A percentile compares a stretch with the other conserved stretches of the same genome.
Evolutionary conservation across 768 basidiomycete genomes (phyloP).

Genomic region (Lentinula sp.): DNA sequence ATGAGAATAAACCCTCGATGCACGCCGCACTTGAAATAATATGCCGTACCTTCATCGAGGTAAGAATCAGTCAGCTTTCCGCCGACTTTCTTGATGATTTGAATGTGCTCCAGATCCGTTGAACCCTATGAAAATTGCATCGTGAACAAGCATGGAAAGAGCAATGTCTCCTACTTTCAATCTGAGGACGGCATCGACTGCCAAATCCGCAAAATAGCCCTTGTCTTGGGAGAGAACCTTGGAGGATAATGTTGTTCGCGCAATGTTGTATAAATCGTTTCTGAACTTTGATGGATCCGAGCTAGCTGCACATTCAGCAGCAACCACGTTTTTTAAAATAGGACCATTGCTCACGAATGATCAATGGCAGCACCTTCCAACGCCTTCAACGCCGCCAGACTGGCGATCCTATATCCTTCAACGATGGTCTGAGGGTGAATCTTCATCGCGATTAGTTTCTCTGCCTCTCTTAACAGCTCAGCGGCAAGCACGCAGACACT

Average conservation of each 20-base stretch:
- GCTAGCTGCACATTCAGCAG: slow-evolving; percentile 27
- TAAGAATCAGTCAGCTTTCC: slow-evolving; percentile 98
- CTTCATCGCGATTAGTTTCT: slow-evolving; percentile 85
- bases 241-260: slow-evolving; percentile 89
- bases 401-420: slow-evolving; percentile 94
- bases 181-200: slow-evolving; percentile 92
- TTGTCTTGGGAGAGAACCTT: slow-evolving; percentile 98
- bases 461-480: slow-evolving; percentile 90
- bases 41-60: slow-evolving; percentile 79
- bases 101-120: slow-evolving; percentile 95
- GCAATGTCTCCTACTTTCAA: slow-evolving; percentile 55
- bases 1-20: neutral
- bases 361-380: slow-evolving; percentile 80
- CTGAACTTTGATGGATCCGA: slow-evolving; percentile 73
- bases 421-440: slow-evolving; percentile 98
- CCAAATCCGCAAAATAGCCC: slow-evolving; percentile 95
- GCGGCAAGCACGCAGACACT: slow-evolving; percentile 88
- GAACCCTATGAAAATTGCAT: slow-evolving; percentile 61
- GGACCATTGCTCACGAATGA: slow-evolving; percentile 57
- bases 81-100: slow-evolving; percentile 99
- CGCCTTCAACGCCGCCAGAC: slow-evolving; percentile 75
- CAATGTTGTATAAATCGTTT: slow-evolving; percentile 93
- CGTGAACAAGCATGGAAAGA: neutral
- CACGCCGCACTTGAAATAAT: neutral
- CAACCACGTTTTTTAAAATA: neutral